A percentile compares a stretch with the other conserved stretches of the same genome.
Conservation (phyloP, 1,284 basidiomycete genomes). For the Trametes versicolor region DNA sequence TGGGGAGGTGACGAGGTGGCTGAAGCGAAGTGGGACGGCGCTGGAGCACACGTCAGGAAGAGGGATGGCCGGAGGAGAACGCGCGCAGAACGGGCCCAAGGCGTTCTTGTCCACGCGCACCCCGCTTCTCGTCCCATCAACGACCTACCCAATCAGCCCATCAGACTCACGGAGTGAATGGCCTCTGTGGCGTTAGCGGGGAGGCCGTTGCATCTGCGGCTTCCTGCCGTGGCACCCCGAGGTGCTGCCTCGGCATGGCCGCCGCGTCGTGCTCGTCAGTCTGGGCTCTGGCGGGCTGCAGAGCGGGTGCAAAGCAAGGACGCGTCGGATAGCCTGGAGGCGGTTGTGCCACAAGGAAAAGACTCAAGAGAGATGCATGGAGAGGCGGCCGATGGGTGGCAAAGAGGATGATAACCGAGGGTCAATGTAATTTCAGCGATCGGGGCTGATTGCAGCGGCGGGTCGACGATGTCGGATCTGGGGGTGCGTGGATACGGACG, state of each 20-base stretch:
- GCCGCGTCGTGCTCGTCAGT: slow-evolving; percentile 7
- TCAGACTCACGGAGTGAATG: slow-evolving; percentile 35
- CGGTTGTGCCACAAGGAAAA: slow-evolving; percentile 9
- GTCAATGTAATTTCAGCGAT: slow-evolving; percentile 22
- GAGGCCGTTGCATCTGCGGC: slow-evolving; percentile 27
- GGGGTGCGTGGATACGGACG: not conserved
- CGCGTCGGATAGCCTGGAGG: slow-evolving; percentile 1
- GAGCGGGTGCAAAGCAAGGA: slow-evolving; percentile 2
- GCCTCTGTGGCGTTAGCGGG: slow-evolving; percentile 35
- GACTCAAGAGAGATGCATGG: not conserved
- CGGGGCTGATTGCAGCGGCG: slow-evolving; percentile 18
- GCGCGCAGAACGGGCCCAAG: slow-evolving; percentile 26
- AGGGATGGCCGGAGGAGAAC: slow-evolving; percentile 26
- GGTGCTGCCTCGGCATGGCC: slow-evolving; percentile 27
- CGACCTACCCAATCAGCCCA: slow-evolving; percentile 36
- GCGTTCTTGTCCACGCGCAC: slow-evolving; percentile 35
- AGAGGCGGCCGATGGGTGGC: slow-evolving; percentile 16
- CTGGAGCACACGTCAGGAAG: slow-evolving; percentile 34
- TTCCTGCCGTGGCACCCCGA: slow-evolving; percentile 33
- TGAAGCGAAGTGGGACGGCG: slow-evolving; percentile 27
- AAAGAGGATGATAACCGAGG: slow-evolving; percentile 31
- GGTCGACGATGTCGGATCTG: slow-evolving; percentile 5
- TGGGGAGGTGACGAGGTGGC: slow-evolving; percentile 23
- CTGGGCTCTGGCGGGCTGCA: not conserved
- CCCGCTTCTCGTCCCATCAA: slow-evolving; percentile 17